Percentiles rank a stretch among this genome's conserved stretches.
phyloP scores from a whole-genome alignment of 2,329 filamentous ascomycete species.

The Phyllosticta citribraziliensis region DNA sequence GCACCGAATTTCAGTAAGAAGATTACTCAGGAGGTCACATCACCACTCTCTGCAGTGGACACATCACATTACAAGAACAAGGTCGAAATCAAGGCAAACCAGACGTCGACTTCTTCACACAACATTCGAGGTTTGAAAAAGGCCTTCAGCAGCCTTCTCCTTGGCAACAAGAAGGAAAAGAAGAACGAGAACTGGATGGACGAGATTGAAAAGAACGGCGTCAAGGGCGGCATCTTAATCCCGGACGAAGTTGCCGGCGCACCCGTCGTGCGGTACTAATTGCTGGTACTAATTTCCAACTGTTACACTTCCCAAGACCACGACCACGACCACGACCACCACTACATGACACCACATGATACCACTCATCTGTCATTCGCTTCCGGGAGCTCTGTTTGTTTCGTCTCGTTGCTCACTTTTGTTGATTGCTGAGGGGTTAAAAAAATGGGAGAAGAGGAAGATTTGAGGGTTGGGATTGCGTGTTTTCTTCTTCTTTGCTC shows the following conservation, averaged over 20 bases:
- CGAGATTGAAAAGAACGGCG: conserved; percentile 29
- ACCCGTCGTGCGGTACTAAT: conserved; percentile 26
- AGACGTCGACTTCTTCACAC: conserved; percentile 10
- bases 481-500: background rate
- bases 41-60: background rate
- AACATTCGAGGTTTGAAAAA: conserved; percentile 18
- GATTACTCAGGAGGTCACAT: conserved; percentile 21
- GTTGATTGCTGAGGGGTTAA: background rate
- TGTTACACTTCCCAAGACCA: too few relatives aligned
- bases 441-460: background rate
- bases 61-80: conserved; percentile 18
- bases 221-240: conserved; percentile 30
- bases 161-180: conserved; percentile 21
- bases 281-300: background rate
- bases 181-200: conserved; percentile 34
- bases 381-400: background rate
- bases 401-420: background rate
- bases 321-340: background rate
- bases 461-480: background rate
- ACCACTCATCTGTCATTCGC: background rate
- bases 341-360: background rate
- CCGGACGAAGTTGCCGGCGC: conserved; percentile 20
- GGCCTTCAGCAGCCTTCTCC: conserved; percentile 19
- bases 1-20: conserved; percentile 24
- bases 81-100: conserved; percentile 19